Base-by-base conservation (phyloP, 169 alveolate genomes). In the Plasmodium yoelii region DNA sequence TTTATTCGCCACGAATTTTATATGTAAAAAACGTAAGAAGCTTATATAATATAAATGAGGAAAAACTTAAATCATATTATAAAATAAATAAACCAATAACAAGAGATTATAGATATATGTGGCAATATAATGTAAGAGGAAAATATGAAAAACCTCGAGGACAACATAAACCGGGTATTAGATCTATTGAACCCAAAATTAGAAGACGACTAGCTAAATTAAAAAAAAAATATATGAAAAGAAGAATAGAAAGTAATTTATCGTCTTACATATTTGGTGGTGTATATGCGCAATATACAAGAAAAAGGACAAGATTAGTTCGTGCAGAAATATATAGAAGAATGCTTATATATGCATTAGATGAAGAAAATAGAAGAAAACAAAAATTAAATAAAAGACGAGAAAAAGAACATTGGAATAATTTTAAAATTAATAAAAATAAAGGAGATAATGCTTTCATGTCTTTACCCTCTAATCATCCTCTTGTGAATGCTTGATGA, bases 141-240 rank as follows among this genome's bases (percentile, higher is more conserved):
- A 74, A 94, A 51, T 95, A 90, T 65, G 77, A 93, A 44, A 87
- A 93, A 55, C 92, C 92, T 51, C 61, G 93, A 10, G 97, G 97
- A 1, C 93, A 86, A 53, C 97, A 95, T 90, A 95, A 95, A 88
- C 97, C 97, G 53, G 97, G 97, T 73, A 93, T 61, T 47, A 67
- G 95, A 24, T 72, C 95, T 1, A 46, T 92, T 57, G 95, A 92
- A 69, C 92, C 89, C 5, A 90, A 90, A 74, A 73, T 92, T 19
- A 67, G 95, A 49, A 86, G 88, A 60, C 72, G 94, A 5, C 34
- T 92, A 61, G 88, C 90, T 28, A 53, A 74, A 46, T 39, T 92
- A 39, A 88, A 77, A 73, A 73, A 87, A 56, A 84, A 86, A 42
- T 92, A 92, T 87, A 89, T 92, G 93, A 68, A 82, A 39, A 90